Base-by-base conservation (phyloP, 1,284 basidiomycete genomes). In the Puccinia polysora region DNA sequence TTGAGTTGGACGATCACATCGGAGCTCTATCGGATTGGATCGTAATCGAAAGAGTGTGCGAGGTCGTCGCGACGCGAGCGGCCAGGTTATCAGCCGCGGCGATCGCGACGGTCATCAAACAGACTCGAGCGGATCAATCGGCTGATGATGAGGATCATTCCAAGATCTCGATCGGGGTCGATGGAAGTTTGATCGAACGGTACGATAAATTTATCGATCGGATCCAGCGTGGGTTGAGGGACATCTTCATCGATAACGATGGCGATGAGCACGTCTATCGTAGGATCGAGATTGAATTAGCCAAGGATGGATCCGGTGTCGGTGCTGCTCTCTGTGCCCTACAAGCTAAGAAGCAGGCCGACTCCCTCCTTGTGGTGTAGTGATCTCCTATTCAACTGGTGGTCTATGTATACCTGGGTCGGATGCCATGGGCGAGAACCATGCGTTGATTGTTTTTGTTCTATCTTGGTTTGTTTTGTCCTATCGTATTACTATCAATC, bases 251-350 rank as follows among this genome's bases (percentile, higher is more conserved):
- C n/a, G n/a, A n/a, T n/a, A n/a, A n/a, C n/a, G n/a, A n/a, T n/a
- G n/a, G n/a, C n/a, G 93, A 95, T 6, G 83, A 86, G 49, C 85
- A 90, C 49, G 86, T 88, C 4, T 91, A 92, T 81, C 83, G 85
- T 77, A 83, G 86, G 43, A 86, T 96, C 6, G 85, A 88, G 74
- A 90, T 97, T 76, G 93, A 91, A 25, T 80, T 97, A 76, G 95
- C 95, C 4, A 97, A 96, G 81, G 96, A 98, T 78, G 95, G 96
- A 28, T 94, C 90, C 78, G 96, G 95, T 65, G 92, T 95, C 47
- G 95, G 95, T 78, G 91, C 91, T 93, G 80, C 81, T 88, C 79
- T 74, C n/a, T 74, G 56, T 49, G 60, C 63, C 10, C 55, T 67
- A 10, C 65, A 65, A 36, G 72, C 72, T 53, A 73, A 73, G 36